Evolutionary conservation across 2,329 filamentous ascomycete genomes (phyloP), one percentile per base, ranked within the genome.

Genomic region (Colletotrichum sojae): DNA sequence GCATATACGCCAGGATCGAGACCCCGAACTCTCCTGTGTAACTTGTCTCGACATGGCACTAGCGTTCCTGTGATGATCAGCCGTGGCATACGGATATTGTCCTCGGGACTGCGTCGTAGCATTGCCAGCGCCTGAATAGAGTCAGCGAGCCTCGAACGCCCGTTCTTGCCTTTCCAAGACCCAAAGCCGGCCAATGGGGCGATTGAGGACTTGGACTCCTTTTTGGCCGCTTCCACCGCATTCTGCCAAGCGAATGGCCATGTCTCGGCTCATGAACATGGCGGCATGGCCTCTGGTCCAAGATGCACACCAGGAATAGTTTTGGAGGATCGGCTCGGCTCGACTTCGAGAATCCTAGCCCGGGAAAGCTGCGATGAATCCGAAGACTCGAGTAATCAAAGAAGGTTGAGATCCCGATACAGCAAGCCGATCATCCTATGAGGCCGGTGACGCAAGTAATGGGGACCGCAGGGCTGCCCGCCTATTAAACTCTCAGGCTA

Each of bases 401-500:
- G 25, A 43, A 27, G 9, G 20, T 20, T 36, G 18, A 51, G n/a
- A 16, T 36, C 27, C 22, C 18, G 51, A 45, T 27, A n/a, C 15
- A 45, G 13, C 22, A 46, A 22, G 40, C 36, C 20, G 49, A 46
- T 62, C 49, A 15, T 43, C 46, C 36, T 55, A 63, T 48, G 20
- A 57, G 13, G 58, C 51, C 22, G n/a, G 31, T n/a, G 18, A 22
- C 31, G 36, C 20, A 61, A 13, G 16, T 3, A 55, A 36, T 36
- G 49, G 36, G 9, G 49, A 16, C 36, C 52, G 43, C 20, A 22
- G 31, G 53, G 40, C 40, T 22, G 20, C 36, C 13, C 22, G 31
- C 31, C 31, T 36, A 43, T 45, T 61, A 53, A 16, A 57, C 55
- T 69, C 62, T 51, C 52, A 18, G 43, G 62, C 55, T 66, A 66